Conservation (phyloP, 2,329 filamentous ascomycete species). For the Sarocladiaceae sp. region DNA sequence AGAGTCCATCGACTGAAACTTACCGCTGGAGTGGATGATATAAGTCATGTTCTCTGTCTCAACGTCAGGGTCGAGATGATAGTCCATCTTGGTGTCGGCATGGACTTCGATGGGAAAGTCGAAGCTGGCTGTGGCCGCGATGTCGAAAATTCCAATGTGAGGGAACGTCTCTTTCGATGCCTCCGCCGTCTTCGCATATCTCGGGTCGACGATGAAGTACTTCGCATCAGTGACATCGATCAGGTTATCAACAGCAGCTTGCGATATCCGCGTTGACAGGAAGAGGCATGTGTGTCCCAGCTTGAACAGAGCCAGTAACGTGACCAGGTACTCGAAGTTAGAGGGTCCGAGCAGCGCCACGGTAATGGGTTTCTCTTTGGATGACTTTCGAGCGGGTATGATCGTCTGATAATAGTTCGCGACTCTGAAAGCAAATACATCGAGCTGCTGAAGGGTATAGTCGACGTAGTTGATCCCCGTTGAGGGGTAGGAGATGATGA, state of each 20-base stretch:
- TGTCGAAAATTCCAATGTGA: constrained; percentile 18
- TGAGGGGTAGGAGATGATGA: constrained; percentile 35
- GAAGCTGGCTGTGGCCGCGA: constrained; percentile 19
- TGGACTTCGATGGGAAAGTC: constrained; percentile 15
- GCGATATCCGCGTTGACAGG: constrained; percentile 28
- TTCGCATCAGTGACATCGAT: constrained; percentile 20
- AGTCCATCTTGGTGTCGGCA: constrained; percentile 17
- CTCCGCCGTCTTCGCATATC: constrained; percentile 17
- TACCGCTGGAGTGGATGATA: constrained; percentile 26
- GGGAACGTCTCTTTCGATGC: constrained; percentile 14
- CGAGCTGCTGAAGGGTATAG: constrained; percentile 39
- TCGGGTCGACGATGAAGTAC: constrained; percentile 20
- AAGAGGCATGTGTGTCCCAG: constrained; percentile 44
- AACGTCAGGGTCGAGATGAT: constrained; percentile 7
- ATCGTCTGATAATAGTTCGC: constrained; percentile 19
- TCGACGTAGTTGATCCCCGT: constrained; percentile 37
- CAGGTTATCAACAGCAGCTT: constrained; percentile 24
- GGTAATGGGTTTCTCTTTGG: constrained; percentile 23
- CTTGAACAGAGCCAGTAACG: constrained; percentile 45
- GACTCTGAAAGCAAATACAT: constrained; percentile 28
- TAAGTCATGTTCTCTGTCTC: constrained; percentile 20
- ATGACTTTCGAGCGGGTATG: constrained; percentile 16
- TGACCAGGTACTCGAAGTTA: constrained; percentile 48
- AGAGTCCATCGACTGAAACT: constrained; percentile 13
- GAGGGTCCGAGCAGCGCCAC: constrained; percentile 47